Base-by-base conservation (phyloP, 768 basidiomycete genomes). In the Pleurotus pulmonarius region DNA sequence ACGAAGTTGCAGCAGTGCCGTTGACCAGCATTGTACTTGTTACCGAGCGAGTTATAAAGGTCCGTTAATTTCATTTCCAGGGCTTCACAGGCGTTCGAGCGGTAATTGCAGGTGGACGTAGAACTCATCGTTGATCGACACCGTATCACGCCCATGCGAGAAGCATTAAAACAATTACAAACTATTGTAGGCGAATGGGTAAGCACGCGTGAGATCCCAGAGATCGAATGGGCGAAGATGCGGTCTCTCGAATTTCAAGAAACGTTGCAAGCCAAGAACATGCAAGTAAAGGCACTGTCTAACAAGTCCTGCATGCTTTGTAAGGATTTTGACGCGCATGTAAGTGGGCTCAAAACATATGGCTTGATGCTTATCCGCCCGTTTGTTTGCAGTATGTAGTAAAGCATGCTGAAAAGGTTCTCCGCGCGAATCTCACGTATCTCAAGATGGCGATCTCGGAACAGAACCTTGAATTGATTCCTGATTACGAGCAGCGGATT, bases 401-500 rank as follows among this genome's bases (percentile, higher is more conserved):
- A 18, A 63, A 92, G 37, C 97, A 99, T 63, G 82, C 80, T 55
- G 85, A 88, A 61, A 92, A 88, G 65, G 68, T 87, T 16, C 70
- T 98, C 49, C 81, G 83, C 59, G 79, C 82, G 37, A 88, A 86
- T 61, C 88, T 99, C 56, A 85, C 85, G 1, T 72, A 78, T 34
- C 78, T 99, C 55, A 94, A 91, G 65, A 76, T 90, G 41, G 87
- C 88, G 2, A 85, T 98, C 25, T 98, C 95, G 3, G 97, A 98
- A 65, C 94, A 99, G 67, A 99, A 99, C 67, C 74, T 98, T 57
- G 97, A 97, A 65, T 82, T 98, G 15, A 81, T 98, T 34, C 97
- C 97, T 5, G 97, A 99, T 67, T 99, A 98, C 69, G 93, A 98
- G 67, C 93, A 95, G 66, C 80, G 96, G 24, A 87, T 98, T 34